These are phyloP conservation scores for Adansonia digitata DNA, from an alignment of 345 rosid species.

Conservation along the genomic window DNA sequence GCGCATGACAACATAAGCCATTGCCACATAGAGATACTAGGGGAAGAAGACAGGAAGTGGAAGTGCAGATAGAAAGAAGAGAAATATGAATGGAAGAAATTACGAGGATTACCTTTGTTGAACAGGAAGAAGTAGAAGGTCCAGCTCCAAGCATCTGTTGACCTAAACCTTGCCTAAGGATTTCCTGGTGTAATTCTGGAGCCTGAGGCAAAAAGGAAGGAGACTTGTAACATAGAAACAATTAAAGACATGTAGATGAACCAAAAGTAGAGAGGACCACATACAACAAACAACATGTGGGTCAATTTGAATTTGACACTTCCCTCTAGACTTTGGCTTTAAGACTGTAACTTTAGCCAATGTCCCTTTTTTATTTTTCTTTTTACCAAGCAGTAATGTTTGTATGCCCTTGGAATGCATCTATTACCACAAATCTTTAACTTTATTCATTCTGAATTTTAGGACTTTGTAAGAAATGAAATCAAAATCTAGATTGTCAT, in stretches of 20 bases:
- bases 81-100: neutral
- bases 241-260: neutral
- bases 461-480: neutral
- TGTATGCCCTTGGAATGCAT: neutral
- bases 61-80: neutral
- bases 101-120: constrained; percentile 35
- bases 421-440: neutral
- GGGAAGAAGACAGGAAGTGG: neutral
- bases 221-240: neutral
- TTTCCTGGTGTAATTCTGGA: constrained; percentile 59
- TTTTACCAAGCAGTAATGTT: neutral
- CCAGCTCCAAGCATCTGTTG: constrained; percentile 36
- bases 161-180: constrained; percentile 53
- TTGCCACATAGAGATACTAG: neutral
- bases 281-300: neutral
- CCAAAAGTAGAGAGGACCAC: neutral
- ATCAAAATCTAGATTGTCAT: neutral
- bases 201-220: constrained; percentile 36
- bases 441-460: neutral
- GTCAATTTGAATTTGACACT: neutral
- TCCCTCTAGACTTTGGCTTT: neutral
- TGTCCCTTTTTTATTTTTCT: neutral
- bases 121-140: constrained; percentile 35
- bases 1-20: neutral
- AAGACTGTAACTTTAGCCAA: neutral